Evolutionary conservation across 2,329 filamentous ascomycete species (phyloP), one percentile per base, ranked within the genome.

Genomic region (Parascedosporium putredinis): DNA sequence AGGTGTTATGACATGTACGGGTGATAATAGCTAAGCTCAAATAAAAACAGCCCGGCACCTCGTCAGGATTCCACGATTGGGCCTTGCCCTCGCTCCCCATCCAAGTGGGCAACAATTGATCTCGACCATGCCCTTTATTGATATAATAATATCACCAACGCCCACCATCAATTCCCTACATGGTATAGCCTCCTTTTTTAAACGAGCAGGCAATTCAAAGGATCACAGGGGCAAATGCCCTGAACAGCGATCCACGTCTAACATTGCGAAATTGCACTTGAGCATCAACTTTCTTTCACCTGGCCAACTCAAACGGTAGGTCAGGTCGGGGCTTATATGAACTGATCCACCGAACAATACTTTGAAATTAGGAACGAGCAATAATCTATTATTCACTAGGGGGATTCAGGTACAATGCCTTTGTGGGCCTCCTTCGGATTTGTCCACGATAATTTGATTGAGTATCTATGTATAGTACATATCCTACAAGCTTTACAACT

Each of bases 381-480:
- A n/a, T n/a, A n/a, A n/a, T n/a, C n/a, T n/a, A n/a, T n/a, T n/a
- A n/a, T n/a, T n/a, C n/a, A n/a, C n/a, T n/a, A n/a, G n/a, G n/a
- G n/a, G n/a, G n/a, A n/a, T n/a, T n/a, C n/a, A n/a, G n/a, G n/a
- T n/a, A n/a, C n/a, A n/a, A n/a, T n/a, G n/a, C n/a, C n/a, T n/a
- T n/a, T n/a, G n/a, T n/a, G n/a, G n/a, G n/a, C 29, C 29, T 33
- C 29, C 8, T 8, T 8, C 29, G 36, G 36, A 7, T 40, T 40
- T 40, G 16, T 29, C 22, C 10, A 12, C 40, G 7, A 16, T 7
- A 14, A 48, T 48, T 20, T 33, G 33, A 34, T n/a, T n/a, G 27
- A 48, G 12, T 20, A 38, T 48, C 33, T 18, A 42, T 34, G 23
- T 31, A 49, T 49, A 36, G 23, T 43, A 49, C 47, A 49, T 49